A percentile compares a stretch with the other conserved stretches of the same genome.
Conservation (phyloP, 345 rosid genomes). For the Salix brachista region DNA sequence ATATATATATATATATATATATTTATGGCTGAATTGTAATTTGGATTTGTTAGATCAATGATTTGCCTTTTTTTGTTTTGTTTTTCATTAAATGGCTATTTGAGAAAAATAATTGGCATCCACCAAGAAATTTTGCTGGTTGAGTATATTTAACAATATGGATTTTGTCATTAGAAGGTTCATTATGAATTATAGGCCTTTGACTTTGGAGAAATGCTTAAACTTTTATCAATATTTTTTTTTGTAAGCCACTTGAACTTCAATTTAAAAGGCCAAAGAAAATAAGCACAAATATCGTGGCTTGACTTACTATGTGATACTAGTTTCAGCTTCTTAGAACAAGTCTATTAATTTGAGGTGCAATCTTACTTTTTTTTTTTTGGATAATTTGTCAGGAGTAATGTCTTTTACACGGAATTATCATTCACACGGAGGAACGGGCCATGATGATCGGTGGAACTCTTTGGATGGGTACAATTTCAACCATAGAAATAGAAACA, state of each 20-base stretch:
- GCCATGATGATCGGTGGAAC: slow-evolving; percentile 31
- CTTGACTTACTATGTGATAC: neutral
- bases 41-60: neutral
- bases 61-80: neutral
- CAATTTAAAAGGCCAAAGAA: no score
- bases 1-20: no score
- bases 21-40: neutral
- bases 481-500: slow-evolving; percentile 22
- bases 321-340: neutral
- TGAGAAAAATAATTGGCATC: neutral
- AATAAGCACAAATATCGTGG: neutral
- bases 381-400: slow-evolving; percentile 18
- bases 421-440: slow-evolving; percentile 37
- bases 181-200: neutral
- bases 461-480: slow-evolving; percentile 26
- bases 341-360: neutral
- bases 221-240: neutral
- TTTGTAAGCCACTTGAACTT: neutral
- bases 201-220: neutral
- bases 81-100: neutral
- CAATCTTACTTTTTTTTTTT: neutral
- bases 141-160: no score
- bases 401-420: slow-evolving; percentile 53
- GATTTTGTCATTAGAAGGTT: no score
- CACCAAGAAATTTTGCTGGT: neutral